Evolutionary conservation across 108 stramenopile species (phyloP).

Genomic region (Nannochloropsis salina): DNA sequence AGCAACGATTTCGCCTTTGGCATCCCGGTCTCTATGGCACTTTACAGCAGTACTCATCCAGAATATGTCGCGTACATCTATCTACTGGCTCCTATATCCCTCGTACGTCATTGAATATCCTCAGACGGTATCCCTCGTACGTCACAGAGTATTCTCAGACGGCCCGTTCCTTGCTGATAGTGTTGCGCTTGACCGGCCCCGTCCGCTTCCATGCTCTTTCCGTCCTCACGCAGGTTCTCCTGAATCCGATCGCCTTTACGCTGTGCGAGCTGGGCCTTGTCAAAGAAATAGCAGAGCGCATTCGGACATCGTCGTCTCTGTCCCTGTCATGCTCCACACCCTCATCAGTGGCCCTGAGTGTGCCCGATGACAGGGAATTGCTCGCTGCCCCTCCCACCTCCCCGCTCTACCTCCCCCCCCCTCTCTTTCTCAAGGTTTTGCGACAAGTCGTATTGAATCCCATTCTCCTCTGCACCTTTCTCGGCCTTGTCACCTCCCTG

Average conservation of each 20-base stretch:
- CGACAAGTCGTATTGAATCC: neutral
- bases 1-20: slow-evolving; percentile 7
- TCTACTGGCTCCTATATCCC: neutral
- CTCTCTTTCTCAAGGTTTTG: neutral
- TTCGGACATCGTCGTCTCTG: neutral
- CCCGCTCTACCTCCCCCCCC: neutral
- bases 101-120: neutral
- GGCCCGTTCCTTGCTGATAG: neutral
- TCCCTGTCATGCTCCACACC: too few relatives aligned
- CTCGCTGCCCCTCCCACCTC: neutral
- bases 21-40: neutral
- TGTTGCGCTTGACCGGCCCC: neutral
- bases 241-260: neutral
- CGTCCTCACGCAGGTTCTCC: neutral
- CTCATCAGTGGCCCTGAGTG: too few relatives aligned
- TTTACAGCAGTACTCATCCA: neutral
- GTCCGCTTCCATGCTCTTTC: neutral
- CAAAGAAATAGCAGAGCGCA: neutral
- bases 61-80: neutral
- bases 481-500: neutral
- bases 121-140: too few relatives aligned
- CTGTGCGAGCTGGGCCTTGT: neutral
- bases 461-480: neutral
- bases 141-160: too few relatives aligned
- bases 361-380: too few relatives aligned